Percentiles rank a stretch among this genome's conserved stretches.
Conservation (phyloP, 495 filamentous ascomycete species). For the Poronia punctata region DNA sequence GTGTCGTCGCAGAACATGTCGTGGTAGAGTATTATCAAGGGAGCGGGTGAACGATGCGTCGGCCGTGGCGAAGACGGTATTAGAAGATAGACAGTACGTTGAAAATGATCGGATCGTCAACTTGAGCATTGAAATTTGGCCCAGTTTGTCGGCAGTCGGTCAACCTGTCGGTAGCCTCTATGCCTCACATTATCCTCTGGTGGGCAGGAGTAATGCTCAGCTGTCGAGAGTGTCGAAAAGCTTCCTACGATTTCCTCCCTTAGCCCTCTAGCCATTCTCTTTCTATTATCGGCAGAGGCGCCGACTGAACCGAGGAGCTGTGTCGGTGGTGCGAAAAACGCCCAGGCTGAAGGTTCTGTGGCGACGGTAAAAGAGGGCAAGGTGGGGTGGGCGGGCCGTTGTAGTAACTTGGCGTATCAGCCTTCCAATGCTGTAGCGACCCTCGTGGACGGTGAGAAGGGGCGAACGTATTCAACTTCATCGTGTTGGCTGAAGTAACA, state of each 20-base stretch:
- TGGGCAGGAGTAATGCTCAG: too few relatives aligned
- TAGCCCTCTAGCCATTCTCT: too few relatives aligned
- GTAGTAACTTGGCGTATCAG: conserved; percentile 25
- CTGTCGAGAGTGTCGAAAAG: too few relatives aligned
- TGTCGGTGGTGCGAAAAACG: conserved; percentile 24
- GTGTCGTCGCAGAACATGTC: conserved; percentile 39
- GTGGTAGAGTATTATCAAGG: conserved; percentile 34
- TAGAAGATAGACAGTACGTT: conserved; percentile 5
- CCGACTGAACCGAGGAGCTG: conserved; percentile 21
- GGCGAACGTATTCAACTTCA: too few relatives aligned
- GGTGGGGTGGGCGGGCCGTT: conserved; percentile 29
- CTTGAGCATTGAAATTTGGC: background rate
- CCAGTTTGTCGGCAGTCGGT: background rate
- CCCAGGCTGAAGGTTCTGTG: conserved; percentile 15
- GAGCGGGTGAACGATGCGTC: conserved; percentile 45
- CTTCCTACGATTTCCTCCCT: too few relatives aligned
- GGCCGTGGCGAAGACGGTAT: conserved; percentile 31
- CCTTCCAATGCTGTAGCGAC: too few relatives aligned
- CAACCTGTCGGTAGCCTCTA: background rate
- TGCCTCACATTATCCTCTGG: too few relatives aligned
- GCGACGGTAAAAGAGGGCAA: conserved; percentile 21
- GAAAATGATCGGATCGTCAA: background rate
- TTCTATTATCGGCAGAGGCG: conserved; percentile 23
- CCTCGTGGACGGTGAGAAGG: too few relatives aligned
- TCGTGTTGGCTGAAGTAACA: too few relatives aligned